Base-by-base conservation (phyloP, 768 basidiomycete genomes). In the Serendipita indica region DNA sequence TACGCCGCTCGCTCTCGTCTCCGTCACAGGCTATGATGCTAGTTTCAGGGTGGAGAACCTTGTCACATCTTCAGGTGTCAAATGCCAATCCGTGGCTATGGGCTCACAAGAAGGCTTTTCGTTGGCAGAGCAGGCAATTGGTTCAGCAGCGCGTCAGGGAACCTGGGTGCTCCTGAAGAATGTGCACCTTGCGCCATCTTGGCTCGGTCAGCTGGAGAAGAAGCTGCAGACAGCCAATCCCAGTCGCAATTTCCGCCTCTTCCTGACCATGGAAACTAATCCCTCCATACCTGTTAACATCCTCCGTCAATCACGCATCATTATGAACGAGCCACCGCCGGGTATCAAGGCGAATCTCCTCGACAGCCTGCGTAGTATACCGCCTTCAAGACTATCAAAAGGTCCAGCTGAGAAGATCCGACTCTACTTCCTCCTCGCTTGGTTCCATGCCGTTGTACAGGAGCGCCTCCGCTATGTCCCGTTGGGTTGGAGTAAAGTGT, bases 271-370 rank as follows among this genome's bases (percentile, higher is more conserved):
- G 91, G 96, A 98, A 72, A 89, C 89, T 27, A 94, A 89, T 68
- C 88, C 88, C 25, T 79, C 84, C 28, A 92, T 99, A 60, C 91
- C 94, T 4, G 91, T 96, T 66, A 98, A 96, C 69, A 92, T 98
- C 63, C 79, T 99, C 25, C 86, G 93, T 7, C 92, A 91, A 69
- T 97, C 93, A 28, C 85, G 92, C 46, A 81, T 98, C 64, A 79
- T 98, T 68, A 98, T 98, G 93, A 98, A 98, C 68, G 96, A 99
- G 68, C 93, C 96, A 52, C 88, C 92, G 43, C 93, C 93, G 13
- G 96, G 96, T 54, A 80, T 99, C 71, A 93, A 93, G 66, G 96
- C 96, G 45, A 98, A 96, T 67, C 75, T 99, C 5, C 76, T 96
- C 20, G 94, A 98, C 67, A 92, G 89, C 3, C 75, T 96, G 22